Percentiles rank a stretch among this genome's conserved stretches.
phyloP scores from a whole-genome alignment of 805 yeast genomes.

The Wickerhamiella azymoides region DNA sequence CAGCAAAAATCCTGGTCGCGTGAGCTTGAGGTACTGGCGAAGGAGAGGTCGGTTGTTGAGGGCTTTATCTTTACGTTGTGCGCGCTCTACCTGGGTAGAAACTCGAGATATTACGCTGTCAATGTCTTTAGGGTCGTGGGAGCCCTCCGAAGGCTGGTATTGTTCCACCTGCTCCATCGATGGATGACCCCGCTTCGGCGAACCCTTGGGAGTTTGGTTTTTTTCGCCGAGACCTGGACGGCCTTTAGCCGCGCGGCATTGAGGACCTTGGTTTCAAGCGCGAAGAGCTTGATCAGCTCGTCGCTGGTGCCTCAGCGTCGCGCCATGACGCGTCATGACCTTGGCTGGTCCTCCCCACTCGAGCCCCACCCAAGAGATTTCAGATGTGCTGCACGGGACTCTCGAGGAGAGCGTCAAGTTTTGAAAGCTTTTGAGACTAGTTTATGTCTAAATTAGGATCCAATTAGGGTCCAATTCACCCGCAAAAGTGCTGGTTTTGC shows the following conservation, averaged over 20 bases:
- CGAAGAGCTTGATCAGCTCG: constrained; percentile 26
- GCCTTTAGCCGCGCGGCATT: constrained; percentile 27
- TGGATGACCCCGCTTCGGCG: background rate
- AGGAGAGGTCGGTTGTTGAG: background rate
- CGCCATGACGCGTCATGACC: no score
- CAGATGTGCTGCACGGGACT: constrained; percentile 6
- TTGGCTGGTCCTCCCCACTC: constrained; percentile 17
- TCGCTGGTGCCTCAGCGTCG: constrained; percentile 29
- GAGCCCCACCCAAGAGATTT: constrained; percentile 7
- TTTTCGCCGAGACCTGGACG: constrained; percentile 23
- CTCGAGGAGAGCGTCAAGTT: constrained; percentile 10
- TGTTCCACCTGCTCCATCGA: background rate
- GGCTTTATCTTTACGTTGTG: background rate
- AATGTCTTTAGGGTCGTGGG: background rate
- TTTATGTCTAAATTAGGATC: no score
- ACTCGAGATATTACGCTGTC: background rate
- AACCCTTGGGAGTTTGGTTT: no score
- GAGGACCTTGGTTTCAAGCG: constrained; percentile 24
- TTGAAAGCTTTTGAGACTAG: no score
- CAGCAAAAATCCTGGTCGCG: constrained; percentile 12
- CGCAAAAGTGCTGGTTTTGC: no score
- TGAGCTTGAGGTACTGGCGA: background rate
- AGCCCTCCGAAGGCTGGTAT: background rate
- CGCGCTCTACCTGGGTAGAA: background rate
- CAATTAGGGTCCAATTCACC: no score